Evolutionary conservation across 441 rosid genomes (phyloP).

Genomic region (Mallotus japonicus): DNA sequence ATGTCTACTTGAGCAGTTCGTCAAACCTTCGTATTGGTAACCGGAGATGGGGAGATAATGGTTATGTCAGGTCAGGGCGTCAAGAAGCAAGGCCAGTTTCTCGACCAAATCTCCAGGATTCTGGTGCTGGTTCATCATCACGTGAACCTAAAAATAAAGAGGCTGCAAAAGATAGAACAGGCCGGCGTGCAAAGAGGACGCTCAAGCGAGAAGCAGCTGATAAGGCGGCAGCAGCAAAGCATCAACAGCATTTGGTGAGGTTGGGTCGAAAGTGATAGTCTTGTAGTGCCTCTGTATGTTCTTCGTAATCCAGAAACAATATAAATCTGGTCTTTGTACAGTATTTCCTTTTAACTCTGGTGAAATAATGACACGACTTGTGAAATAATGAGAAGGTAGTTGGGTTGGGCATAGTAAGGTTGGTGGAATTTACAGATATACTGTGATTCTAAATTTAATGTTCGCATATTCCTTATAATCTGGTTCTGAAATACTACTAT

Average conservation of each 20-base stretch:
- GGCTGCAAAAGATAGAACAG: conserved; percentile 42
- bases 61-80: conserved; percentile 80
- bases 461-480: neutral
- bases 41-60: conserved; percentile 91
- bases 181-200: conserved; percentile 86
- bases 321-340: conserved; percentile 35
- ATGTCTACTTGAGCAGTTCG: conserved; percentile 47
- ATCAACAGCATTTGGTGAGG: conserved; percentile 61
- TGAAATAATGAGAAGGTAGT: conserved; percentile 25
- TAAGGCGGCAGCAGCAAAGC: conserved; percentile 81
- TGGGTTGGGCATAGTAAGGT: neutral
- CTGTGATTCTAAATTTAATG: neutral
- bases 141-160: conserved; percentile 56
- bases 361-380: conserved; percentile 22
- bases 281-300: conserved; percentile 4
- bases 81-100: conserved; percentile 79
- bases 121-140: conserved; percentile 59
- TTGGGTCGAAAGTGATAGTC: conserved; percentile 46
- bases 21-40: conserved; percentile 68
- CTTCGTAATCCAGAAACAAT: conserved; percentile 15
- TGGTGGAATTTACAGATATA: neutral
- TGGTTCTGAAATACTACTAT: neutral
- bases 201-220: conserved; percentile 96
- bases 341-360: conserved; percentile 17
- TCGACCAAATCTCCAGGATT: conserved; percentile 34